Evolutionary conservation across 2,329 filamentous ascomycete species (phyloP).

Genomic region (Periconia macrospinosa): DNA sequence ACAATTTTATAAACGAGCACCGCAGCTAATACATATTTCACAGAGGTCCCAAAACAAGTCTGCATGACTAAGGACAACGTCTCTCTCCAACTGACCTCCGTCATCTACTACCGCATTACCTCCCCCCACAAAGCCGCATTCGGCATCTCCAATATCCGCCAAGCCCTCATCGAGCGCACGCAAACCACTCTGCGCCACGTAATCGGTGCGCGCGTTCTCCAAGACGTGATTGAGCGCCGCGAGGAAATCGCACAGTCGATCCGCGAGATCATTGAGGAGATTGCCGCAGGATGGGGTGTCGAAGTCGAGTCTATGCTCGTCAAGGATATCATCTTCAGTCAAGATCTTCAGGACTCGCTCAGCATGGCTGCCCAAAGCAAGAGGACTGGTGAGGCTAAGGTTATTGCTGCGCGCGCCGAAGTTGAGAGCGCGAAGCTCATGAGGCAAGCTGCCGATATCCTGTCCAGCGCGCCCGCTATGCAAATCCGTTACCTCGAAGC

Average conservation of each 20-base stretch:
- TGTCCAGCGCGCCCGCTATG: slow-evolving; percentile 92
- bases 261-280: slow-evolving; percentile 95
- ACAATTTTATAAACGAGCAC: background rate
- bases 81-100: slow-evolving; percentile 86
- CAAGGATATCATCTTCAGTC: slow-evolving; percentile 98
- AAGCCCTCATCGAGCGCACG: slow-evolving; percentile 96
- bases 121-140: slow-evolving; percentile 96
- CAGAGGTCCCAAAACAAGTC: slow-evolving; percentile 88
- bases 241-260: slow-evolving; percentile 97
- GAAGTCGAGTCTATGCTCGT: slow-evolving; percentile 98
- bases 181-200: slow-evolving; percentile 98
- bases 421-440: slow-evolving; percentile 83
- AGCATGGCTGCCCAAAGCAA: slow-evolving; percentile 99
- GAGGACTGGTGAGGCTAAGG: slow-evolving; percentile 97
- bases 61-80: slow-evolving; percentile 99
- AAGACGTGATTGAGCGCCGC: slow-evolving; percentile 97
- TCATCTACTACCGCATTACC: slow-evolving; percentile 98
- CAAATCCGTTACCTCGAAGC: slow-evolving; percentile 78
- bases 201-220: slow-evolving; percentile 89
- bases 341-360: slow-evolving; percentile 91
- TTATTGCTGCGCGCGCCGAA: slow-evolving; percentile 94
- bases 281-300: slow-evolving; percentile 91
- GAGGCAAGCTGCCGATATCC: slow-evolving; percentile 87
- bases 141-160: slow-evolving; percentile 89
- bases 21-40: background rate